Conservation (phyloP, 495 filamentous ascomycete species). For the Saxispiralis lemnorum region DNA sequence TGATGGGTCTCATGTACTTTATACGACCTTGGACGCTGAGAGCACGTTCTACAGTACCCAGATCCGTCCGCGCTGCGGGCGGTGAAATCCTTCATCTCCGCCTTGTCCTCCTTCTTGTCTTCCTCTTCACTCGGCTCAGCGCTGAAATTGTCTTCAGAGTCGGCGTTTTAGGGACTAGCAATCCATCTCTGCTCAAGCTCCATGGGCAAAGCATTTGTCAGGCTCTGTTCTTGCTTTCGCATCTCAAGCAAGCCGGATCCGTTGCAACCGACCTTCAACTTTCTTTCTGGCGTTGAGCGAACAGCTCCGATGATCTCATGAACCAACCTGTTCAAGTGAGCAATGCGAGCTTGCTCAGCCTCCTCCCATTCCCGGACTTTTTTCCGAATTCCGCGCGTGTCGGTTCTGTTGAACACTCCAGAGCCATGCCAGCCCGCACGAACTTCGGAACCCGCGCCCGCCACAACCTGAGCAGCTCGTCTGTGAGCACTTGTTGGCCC, state of each 20-base stretch:
- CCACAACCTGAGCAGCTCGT: conserved; percentile 41
- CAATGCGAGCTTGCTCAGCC: neutral
- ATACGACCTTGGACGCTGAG: conserved; percentile 4
- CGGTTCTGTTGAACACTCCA: conserved; percentile 38
- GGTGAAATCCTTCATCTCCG: conserved; percentile 25
- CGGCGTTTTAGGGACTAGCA: too few relatives aligned
- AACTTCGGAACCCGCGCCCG: conserved; percentile 43
- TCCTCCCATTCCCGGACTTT: conserved; percentile 38
- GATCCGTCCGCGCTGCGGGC: conserved; percentile 25
- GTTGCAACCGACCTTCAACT: neutral
- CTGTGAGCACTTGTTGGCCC: conserved; percentile 25
- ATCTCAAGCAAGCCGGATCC: neutral
- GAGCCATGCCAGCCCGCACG: conserved; percentile 37
- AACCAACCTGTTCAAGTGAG: too few relatives aligned
- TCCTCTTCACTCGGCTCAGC: too few relatives aligned
- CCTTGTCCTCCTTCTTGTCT: conserved; percentile 9
- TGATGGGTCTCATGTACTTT: too few relatives aligned
- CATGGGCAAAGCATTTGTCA: neutral
- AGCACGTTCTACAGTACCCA: conserved; percentile 29
- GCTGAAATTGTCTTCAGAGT: too few relatives aligned
- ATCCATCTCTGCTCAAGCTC: too few relatives aligned
- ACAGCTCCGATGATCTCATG: too few relatives aligned
- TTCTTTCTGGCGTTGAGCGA: neutral
- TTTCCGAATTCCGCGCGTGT: conserved; percentile 27
- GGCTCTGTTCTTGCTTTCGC: neutral